phyloP scores from a whole-genome alignment of 768 basidiomycete genomes.

The Trametes cingulata region DNA sequence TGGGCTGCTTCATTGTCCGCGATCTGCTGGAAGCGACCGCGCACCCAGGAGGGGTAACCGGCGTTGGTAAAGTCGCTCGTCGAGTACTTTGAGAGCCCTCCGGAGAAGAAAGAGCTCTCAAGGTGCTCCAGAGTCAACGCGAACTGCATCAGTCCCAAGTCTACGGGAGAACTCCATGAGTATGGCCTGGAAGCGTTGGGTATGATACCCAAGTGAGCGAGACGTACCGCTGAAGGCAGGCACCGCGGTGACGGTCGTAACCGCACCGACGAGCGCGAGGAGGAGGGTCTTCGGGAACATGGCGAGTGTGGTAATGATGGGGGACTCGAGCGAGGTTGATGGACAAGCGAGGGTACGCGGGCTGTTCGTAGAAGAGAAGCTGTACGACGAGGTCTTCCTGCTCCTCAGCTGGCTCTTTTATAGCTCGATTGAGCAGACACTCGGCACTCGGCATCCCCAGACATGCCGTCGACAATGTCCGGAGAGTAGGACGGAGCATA shows the following conservation, averaged over 20 bases:
- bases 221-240: slow-evolving; percentile 19
- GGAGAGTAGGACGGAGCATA: too few species aligned
- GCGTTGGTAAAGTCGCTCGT: slow-evolving; percentile 44
- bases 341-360: background rate
- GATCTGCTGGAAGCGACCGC: slow-evolving; percentile 53
- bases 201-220: background rate
- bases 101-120: slow-evolving; percentile 44
- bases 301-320: background rate
- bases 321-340: background rate
- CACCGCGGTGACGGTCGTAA: slow-evolving; percentile 12
- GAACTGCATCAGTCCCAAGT: slow-evolving; percentile 41
- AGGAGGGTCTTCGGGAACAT: slow-evolving; percentile 14
- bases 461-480: too few species aligned
- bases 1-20: slow-evolving; percentile 55
- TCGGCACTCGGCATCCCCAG: too few species aligned
- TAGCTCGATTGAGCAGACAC: too few species aligned
- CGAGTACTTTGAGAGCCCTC: slow-evolving; percentile 45
- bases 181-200: background rate
- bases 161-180: slow-evolving; percentile 8
- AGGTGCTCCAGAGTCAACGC: slow-evolving; percentile 51
- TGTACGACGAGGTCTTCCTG: background rate
- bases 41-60: slow-evolving; percentile 51
- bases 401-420: too few species aligned
- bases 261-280: slow-evolving; percentile 16
- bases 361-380: background rate